A percentile compares a stretch with the other conserved stretches of the same genome.
Evolutionary conservation across 768 basidiomycete genomes (phyloP).

Genomic region (Zangia roseola): DNA sequence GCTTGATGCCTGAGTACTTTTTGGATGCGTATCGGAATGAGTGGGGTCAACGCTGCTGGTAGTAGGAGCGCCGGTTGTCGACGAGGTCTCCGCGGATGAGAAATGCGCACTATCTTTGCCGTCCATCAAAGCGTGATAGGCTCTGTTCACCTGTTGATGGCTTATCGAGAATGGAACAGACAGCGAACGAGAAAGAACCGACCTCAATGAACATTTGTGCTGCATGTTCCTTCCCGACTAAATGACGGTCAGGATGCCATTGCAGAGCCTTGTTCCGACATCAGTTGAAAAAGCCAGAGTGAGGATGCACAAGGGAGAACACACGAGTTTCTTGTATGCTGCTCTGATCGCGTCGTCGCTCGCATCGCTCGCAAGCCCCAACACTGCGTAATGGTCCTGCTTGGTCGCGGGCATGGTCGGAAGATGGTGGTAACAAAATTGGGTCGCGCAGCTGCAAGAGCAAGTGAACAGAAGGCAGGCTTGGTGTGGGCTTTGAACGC

Average conservation of each 20-base stretch:
- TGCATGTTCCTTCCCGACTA: constrained; percentile 48
- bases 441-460: constrained; percentile 12
- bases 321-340: constrained; percentile 63
- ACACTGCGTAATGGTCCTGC: constrained; percentile 37
- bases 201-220: constrained; percentile 61
- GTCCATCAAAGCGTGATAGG: constrained; percentile 54
- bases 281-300: constrained; percentile 16
- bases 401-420: constrained; percentile 30
- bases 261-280: constrained; percentile 45
- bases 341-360: constrained; percentile 52
- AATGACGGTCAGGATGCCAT: constrained; percentile 70
- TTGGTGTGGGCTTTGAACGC: constrained; percentile 10
- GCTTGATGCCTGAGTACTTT: constrained; percentile 27
- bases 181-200: constrained; percentile 12
- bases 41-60: constrained; percentile 19
- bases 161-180: constrained; percentile 1
- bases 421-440: constrained; percentile 12
- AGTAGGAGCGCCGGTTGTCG: constrained; percentile 21
- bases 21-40: constrained; percentile 20
- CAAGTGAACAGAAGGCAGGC: constrained; percentile 11
- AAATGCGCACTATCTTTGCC: constrained; percentile 35
- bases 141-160: constrained; percentile 45
- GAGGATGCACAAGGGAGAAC: constrained; percentile 23
- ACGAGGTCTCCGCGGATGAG: constrained; percentile 26
- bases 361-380: constrained; percentile 46